Evolutionary conservation across 2,329 filamentous ascomycete genomes (phyloP).

Genomic region (Geosmithia flava): DNA sequence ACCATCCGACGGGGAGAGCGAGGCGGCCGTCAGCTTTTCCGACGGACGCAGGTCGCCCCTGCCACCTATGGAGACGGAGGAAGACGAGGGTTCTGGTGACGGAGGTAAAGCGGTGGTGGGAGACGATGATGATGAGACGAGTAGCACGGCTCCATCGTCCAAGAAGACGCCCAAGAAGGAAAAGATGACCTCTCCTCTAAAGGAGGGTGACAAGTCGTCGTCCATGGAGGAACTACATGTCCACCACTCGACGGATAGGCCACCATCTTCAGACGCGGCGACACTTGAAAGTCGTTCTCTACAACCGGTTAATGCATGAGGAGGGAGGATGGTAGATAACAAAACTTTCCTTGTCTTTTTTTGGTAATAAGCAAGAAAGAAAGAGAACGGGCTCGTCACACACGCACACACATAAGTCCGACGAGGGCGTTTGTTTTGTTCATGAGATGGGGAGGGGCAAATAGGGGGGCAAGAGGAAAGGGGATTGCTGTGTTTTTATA

Average conservation of each 20-base stretch:
- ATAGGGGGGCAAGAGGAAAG: background rate
- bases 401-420: too few species aligned
- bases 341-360: too few species aligned
- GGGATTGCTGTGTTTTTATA: too few species aligned
- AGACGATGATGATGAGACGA: background rate
- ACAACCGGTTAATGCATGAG: background rate
- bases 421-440: too few species aligned
- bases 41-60: slow-evolving; percentile 45
- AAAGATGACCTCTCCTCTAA: background rate
- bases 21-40: slow-evolving; percentile 46
- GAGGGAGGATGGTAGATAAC: background rate
- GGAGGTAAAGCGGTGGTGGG: slow-evolving; percentile 1
- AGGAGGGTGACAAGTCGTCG: background rate
- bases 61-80: slow-evolving; percentile 31
- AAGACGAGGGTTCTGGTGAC: slow-evolving; percentile 6
- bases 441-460: background rate
- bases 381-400: too few species aligned
- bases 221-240: background rate
- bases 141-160: background rate
- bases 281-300: background rate
- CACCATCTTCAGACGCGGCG: background rate
- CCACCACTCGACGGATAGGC: background rate
- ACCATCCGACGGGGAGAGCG: slow-evolving; percentile 47
- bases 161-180: background rate
- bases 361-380: too few species aligned